Evolutionary conservation across 371 early-diverging fungal species (phyloP).

Genomic region (Nematocida displodere): DNA sequence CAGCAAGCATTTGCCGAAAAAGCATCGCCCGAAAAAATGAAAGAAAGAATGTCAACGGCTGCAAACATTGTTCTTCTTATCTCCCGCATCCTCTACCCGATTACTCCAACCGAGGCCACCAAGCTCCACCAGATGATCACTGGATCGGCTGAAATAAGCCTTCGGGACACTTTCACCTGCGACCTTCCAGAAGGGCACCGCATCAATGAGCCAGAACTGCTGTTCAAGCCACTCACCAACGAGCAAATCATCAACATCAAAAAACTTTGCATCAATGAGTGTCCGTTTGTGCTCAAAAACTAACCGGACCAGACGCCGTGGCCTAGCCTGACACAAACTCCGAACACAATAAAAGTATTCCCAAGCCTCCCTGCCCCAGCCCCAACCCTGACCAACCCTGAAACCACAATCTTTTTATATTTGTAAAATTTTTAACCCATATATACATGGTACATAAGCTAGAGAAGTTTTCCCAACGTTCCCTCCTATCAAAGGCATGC

Average conservation of each 20-base stretch:
- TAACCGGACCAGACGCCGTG: too few relatives aligned
- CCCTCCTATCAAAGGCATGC: too few relatives aligned
- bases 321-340: background rate
- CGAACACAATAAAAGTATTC: background rate
- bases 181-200: slow-evolving; percentile 4
- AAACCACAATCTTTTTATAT: background rate
- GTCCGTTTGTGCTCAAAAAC: slow-evolving; percentile 10
- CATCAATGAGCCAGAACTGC: slow-evolving; percentile 7
- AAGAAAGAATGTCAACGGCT: slow-evolving; percentile 67
- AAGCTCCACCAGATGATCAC: background rate
- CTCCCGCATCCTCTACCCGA: slow-evolving; percentile 4
- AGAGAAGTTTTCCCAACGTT: too few relatives aligned
- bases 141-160: background rate
- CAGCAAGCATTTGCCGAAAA: slow-evolving; percentile 72
- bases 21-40: slow-evolving; percentile 75
- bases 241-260: background rate
- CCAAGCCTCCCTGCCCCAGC: background rate
- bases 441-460: too few relatives aligned
- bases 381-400: background rate
- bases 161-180: slow-evolving; percentile 5
- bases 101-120: background rate
- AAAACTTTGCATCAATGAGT: slow-evolving; percentile 10
- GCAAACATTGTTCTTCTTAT: slow-evolving; percentile 21
- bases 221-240: slow-evolving; percentile 37
- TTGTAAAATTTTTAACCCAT: too few relatives aligned